Percentiles rank a stretch among this genome's conserved stretches.
phyloP scores from a whole-genome alignment of 2,329 filamentous ascomycete species.

The Aphanoascus verrucosus region DNA sequence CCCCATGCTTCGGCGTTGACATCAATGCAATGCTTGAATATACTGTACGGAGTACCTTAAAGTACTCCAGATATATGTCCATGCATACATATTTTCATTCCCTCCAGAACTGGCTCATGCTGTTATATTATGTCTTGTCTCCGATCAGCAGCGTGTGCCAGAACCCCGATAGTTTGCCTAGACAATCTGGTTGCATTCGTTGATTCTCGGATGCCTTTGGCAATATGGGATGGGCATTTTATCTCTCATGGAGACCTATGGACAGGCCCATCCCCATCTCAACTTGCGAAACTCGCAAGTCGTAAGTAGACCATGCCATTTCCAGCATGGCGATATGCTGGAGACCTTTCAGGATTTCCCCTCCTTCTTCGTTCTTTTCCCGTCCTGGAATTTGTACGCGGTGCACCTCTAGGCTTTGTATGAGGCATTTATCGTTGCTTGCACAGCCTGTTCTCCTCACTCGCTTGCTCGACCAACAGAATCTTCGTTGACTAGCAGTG shows the following conservation, averaged over 20 bases:
- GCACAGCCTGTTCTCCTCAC: constrained; percentile 1
- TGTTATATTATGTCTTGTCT: neutral
- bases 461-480: neutral
- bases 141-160: neutral
- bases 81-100: too few relatives aligned
- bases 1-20: neutral
- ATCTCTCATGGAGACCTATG: too few relatives aligned
- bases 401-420: neutral
- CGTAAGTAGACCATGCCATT: neutral
- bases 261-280: neutral
- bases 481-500: neutral
- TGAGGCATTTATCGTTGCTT: constrained; percentile 8
- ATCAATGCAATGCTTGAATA: too few relatives aligned
- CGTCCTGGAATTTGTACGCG: constrained; percentile 6
- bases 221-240: too few relatives aligned
- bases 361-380: neutral
- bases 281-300: neutral
- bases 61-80: too few relatives aligned
- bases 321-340: neutral
- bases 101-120: neutral
- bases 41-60: too few relatives aligned
- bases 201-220: neutral
- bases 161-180: too few relatives aligned
- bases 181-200: neutral
- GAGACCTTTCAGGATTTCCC: neutral